Conservation (phyloP, 306 rosid genomes). For the Cicer bijugum region DNA sequence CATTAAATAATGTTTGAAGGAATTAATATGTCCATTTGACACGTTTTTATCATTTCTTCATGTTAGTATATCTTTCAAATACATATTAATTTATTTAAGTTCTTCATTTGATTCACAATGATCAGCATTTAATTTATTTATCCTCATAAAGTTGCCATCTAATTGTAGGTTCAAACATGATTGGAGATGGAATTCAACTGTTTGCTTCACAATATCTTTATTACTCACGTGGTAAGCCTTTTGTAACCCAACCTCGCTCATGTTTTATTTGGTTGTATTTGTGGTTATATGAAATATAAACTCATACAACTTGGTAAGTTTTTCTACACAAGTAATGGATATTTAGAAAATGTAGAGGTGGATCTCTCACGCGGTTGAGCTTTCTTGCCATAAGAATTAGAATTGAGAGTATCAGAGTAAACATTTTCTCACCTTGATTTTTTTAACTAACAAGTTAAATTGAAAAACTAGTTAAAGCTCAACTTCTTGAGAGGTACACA, state of each 20-base stretch:
- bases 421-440: slow-evolving; percentile 30
- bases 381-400: slow-evolving; percentile 42
- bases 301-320: not conserved
- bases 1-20: no score
- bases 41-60: not conserved
- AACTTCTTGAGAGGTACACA: slow-evolving; percentile 41
- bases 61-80: not conserved
- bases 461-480: slow-evolving; percentile 43
- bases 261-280: slow-evolving; percentile 21
- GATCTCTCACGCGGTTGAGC: slow-evolving; percentile 45
- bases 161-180: slow-evolving; percentile 48
- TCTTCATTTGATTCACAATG: slow-evolving; percentile 5
- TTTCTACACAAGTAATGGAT: not conserved
- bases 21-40: no score
- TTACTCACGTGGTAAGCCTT: slow-evolving; percentile 43
- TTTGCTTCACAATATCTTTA: slow-evolving; percentile 41
- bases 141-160: slow-evolving; percentile 40
- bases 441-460: slow-evolving; percentile 33
- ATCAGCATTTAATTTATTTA: slow-evolving; percentile 21
- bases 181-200: slow-evolving; percentile 43
- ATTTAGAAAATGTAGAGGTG: slow-evolving; percentile 40
- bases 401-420: not conserved
- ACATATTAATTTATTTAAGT: no score
- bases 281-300: slow-evolving; percentile 7
- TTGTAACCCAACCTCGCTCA: slow-evolving; percentile 11